Conservation (phyloP, 768 basidiomycete species). For the Hysterangium stoloniferum region DNA sequence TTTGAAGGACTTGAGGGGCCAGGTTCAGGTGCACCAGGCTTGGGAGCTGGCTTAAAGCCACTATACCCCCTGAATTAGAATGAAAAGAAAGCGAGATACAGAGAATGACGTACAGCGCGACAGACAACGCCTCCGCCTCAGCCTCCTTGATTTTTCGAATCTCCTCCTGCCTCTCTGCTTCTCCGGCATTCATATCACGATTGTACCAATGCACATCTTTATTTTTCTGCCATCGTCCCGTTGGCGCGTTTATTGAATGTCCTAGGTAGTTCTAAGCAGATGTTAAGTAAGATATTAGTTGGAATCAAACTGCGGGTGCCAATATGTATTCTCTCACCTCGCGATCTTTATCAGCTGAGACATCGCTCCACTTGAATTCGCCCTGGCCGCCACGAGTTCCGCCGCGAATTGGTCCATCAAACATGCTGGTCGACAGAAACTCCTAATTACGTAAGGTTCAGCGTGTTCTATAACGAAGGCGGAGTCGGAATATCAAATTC, state of each 20-base stretch:
- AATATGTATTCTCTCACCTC: constrained; percentile 56
- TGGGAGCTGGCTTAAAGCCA: constrained; percentile 59
- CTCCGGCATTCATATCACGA: constrained; percentile 43
- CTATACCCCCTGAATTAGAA: constrained; percentile 30
- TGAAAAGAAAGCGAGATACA: background rate
- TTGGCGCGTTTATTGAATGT: constrained; percentile 90
- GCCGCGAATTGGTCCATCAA: constrained; percentile 69
- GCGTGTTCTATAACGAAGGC: too few relatives aligned
- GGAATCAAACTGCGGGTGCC: background rate
- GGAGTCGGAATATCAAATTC: too few relatives aligned
- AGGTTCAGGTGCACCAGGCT: constrained; percentile 24
- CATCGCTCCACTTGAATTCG: constrained; percentile 88
- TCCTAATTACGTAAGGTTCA: too few relatives aligned
- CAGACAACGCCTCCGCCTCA: constrained; percentile 81
- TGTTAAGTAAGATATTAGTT: background rate
- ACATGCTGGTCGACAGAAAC: too few relatives aligned
- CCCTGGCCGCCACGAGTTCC: constrained; percentile 90
- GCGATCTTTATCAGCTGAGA: constrained; percentile 87
- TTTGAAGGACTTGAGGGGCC: constrained; percentile 13
- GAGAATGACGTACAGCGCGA: constrained; percentile 53
- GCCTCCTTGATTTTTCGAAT: constrained; percentile 76
- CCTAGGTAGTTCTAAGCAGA: constrained; percentile 79
- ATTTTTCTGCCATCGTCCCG: constrained; percentile 96
- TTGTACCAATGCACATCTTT: constrained; percentile 96
- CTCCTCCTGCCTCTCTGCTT: constrained; percentile 57